Evolutionary conservation across 257 asterid genomes (phyloP), one percentile per base, ranked within the genome.

Genomic region (Lycium ferocissimum): DNA sequence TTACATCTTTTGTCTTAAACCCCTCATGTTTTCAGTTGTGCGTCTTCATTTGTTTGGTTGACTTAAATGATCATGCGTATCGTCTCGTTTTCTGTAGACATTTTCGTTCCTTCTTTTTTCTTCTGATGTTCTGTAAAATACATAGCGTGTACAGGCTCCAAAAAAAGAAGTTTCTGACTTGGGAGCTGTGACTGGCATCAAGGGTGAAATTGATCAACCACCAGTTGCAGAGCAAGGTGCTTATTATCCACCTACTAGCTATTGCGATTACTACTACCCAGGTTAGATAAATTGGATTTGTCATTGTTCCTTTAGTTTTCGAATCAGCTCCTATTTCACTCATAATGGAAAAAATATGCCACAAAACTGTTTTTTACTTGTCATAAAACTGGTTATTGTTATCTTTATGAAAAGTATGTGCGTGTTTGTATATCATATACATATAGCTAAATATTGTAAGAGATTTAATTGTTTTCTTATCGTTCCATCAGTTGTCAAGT

Each of bases 211-310:
- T 20, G 89, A 88, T 88, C 90, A 88, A 86, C 86, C 78, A 15
- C 72, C 87, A 59, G 87, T 83, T 80, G 86, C 90, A 79, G 94
- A 87, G 85, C 94, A 91, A 78, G 89, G 93, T 85, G 88, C 85
- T 79, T 86, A 87, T 86, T 91, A 91, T 87, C 91, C 92, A 17
- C 92, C 94, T 49, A 86, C 91, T 79, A 87, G 89, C 91, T 88
- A 89, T 87, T 92, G 90, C 85, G 90, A 90, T 76, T 92, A 92
- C 88, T 92, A 89, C 86, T 90, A 92, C 83, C 90, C 94, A 85
- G 97, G 98, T 92, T 72, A 80, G 91, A 72, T 59, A 61, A 17
- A 78, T 76, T 70, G 65, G 82, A 38, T 87, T 82, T 83, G 71
- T 87, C 58, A 54, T 15, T 37, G 59, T 66, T 79, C 73, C 49